Conservation (phyloP, 257 asterid genomes). For the Solanum lycopersicoides region DNA sequence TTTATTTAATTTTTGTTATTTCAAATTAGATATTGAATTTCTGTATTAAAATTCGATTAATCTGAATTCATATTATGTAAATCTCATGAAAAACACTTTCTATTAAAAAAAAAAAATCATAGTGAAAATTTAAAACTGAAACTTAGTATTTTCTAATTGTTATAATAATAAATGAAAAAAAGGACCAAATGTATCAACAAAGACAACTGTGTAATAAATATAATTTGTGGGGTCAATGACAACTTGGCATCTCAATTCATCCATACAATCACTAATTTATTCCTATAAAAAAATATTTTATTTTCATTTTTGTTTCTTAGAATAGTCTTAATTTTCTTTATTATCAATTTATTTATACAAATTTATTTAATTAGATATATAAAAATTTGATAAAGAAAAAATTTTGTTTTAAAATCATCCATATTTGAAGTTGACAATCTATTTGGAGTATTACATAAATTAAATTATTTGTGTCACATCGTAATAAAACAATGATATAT, state of each 20-base stretch:
- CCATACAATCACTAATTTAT: not conserved
- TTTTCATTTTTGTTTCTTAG: not conserved
- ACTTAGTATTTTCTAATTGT: too few relatives aligned
- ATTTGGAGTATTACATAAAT: not conserved
- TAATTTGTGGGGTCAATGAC: not conserved
- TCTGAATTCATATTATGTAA: not conserved
- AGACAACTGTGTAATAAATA: not conserved
- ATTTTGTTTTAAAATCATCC: not conserved
- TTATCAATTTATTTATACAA: not conserved
- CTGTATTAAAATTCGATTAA: not conserved
- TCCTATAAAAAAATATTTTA: too few relatives aligned
- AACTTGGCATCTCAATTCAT: not conserved
- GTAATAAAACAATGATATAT: too few relatives aligned
- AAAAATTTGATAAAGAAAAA: too few relatives aligned
- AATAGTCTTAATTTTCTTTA: not conserved
- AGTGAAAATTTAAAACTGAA: too few relatives aligned
- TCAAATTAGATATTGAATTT: rapidly evolving
- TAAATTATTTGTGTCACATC: not conserved
- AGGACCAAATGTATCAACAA: not conserved
- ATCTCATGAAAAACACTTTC: not conserved
- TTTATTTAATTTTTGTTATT: not conserved
- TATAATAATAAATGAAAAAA: not conserved
- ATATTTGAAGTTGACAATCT: not conserved
- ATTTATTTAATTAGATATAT: not conserved
- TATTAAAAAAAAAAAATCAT: too few relatives aligned